Percentiles rank a stretch among this genome's conserved stretches.
Conservation (phyloP, 257 asterid genomes). For the Paulownia fortunei region DNA sequence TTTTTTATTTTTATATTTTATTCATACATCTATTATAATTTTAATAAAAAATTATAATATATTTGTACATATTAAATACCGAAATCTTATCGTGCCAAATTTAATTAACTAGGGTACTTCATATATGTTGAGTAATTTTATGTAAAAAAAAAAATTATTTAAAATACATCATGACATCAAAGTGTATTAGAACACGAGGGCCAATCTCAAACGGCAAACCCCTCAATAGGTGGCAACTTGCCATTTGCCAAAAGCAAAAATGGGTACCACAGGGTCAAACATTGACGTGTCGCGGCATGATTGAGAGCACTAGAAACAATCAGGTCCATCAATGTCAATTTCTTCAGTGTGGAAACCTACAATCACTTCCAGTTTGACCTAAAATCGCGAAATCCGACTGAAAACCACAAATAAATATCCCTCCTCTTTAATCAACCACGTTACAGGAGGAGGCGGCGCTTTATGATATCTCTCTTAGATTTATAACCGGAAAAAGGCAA, state of each 20-base stretch:
- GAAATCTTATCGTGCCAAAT: too few species aligned
- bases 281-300: conserved; percentile 15
- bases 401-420: not conserved
- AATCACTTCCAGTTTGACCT: conserved; percentile 31
- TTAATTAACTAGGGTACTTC: too few species aligned
- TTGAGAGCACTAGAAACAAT: not conserved
- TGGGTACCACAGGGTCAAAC: conserved; percentile 13
- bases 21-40: too few species aligned
- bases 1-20: too few species aligned
- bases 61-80: too few species aligned
- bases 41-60: too few species aligned
- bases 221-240: too few species aligned
- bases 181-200: too few species aligned
- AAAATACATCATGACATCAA: too few species aligned
- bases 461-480: not conserved
- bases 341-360: conserved; percentile 19
- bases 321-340: not conserved
- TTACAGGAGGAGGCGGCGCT: not conserved
- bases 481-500: conserved; percentile 4
- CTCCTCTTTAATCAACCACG: not conserved
- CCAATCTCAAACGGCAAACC: too few species aligned
- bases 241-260: not conserved
- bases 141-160: too few species aligned
- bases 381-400: conserved; percentile 4
- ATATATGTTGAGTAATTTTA: too few species aligned